Base-by-base conservation (phyloP, 345 rosid species). In the Turritis glabra region DNA sequence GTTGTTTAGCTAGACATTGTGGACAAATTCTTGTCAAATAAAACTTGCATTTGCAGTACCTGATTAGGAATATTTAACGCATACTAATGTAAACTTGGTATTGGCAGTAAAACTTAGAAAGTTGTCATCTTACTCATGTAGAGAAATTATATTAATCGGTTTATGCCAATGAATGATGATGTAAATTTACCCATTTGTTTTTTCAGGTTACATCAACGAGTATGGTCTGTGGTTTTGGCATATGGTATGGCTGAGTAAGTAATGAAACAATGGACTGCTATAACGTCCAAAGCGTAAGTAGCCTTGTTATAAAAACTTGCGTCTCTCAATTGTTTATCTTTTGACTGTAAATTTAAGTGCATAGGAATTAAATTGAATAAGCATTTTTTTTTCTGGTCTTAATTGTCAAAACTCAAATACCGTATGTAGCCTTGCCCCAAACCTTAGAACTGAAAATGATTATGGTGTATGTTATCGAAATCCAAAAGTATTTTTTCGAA, bases 281-380 rank as follows among this genome's bases (percentile, higher is more conserved):
- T 40, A 46, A 7, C 15, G 71, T 54, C 64, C 35, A 23, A 65
- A 55, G 41, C 27, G 41, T 35, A 44, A 65, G 37, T 32, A 15
- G 77, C 17, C 44, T 73, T 73, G 47, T 9, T 57, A 23, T 64
- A 66, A 65, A 57, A 58, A 47, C 11, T 33, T 37, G 44, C 15
- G 7, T 35, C 30, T 30, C 38, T 37, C 52, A 50, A 26, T 18
- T 26, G 10, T 29, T 5, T 18, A 11, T 59, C 2, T 8, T 35
- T 73, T 75, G 79, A 30, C 14, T 60, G 63, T 75, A 67, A 60
- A 75, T 68, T 23, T 29, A 60, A 59, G n/a, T 38, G 63, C 35
- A 40, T 27, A 72, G 54, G 32, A 26, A 62, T 40, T 19, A 52
- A 61, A 60, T 38, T 72, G 61, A 19, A 33, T 14, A 22, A 51